Base-by-base conservation (phyloP, 306 rosid species). In the Erythrophleum fordii region DNA sequence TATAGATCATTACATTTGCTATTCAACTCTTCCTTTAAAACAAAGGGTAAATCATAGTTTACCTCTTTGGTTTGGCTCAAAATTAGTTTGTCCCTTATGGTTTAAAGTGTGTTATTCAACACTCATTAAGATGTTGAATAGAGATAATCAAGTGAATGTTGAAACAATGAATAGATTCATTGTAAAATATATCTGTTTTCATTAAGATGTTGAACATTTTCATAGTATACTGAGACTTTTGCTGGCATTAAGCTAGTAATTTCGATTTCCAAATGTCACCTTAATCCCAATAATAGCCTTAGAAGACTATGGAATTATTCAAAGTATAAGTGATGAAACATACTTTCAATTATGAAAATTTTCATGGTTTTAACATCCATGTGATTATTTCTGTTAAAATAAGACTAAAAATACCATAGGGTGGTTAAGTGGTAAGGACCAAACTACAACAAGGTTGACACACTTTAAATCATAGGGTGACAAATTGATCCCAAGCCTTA, bases 1-100 rank as follows among this genome's bases (percentile, higher is more conserved):
- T 95, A 73, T 80, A 49, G 52, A 64, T 71, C 28, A 3, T 74
- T 83, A 67, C 55, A 70, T 82, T 65, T 11, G 22, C 62, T 72
- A 18, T 45, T 82, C 34, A 60, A 28, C 66, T 51, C 11, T 77
- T 77, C 46, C 29, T 44, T 35, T 66, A 28, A 69, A 68, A 77
- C 53, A 52, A 74, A 20, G 16, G 31, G 31, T 39, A 20, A 39
- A 35, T 16, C 41, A 29, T 61, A 61, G 12, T 29, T 61, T 6
- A 28, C 42, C 29, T 5, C 22, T 29, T 5, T 28, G n/a, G 41
- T 61, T 61, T 29, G 42, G 41, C 68, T 61, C 20, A 29, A 61
- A 31, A n/a, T 29, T 16, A 61, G 42, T 61, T 8, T 31, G 10
- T 4, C 41, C 42, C 12, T 61, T 61, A 22, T 26, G 66, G 37